Conservation (phyloP, 2,329 filamentous ascomycete species). For the Colletotrichum lupini region DNA sequence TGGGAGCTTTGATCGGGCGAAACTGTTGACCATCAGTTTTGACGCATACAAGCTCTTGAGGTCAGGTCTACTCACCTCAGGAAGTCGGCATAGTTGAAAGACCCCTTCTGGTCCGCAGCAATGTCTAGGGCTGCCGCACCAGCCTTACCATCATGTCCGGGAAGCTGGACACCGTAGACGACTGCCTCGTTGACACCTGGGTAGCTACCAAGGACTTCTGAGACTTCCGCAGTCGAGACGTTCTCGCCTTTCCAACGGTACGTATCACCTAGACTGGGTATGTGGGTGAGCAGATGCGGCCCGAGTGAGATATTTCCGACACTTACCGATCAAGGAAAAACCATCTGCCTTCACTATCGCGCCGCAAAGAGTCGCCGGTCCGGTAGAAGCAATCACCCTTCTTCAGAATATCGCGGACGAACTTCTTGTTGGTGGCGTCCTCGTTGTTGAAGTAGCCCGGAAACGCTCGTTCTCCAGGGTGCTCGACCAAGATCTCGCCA, state of each 20-base stretch:
- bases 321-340: slow-evolving; percentile 70
- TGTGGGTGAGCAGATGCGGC: not conserved
- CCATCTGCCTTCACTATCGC: slow-evolving; percentile 72
- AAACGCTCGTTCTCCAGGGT: slow-evolving; percentile 68
- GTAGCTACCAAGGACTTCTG: slow-evolving; percentile 69
- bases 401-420: slow-evolving; percentile 70
- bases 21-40: slow-evolving; percentile 43
- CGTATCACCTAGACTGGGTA: slow-evolving; percentile 71
- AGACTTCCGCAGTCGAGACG: slow-evolving; percentile 74
- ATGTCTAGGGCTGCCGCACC: slow-evolving; percentile 73
- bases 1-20: slow-evolving; percentile 70
- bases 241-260: slow-evolving; percentile 82
- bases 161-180: slow-evolving; percentile 75
- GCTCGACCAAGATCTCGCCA: slow-evolving; percentile 79
- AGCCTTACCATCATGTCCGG: slow-evolving; percentile 75
- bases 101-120: slow-evolving; percentile 55
- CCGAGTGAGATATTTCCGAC: not conserved
- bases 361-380: slow-evolving; percentile 73
- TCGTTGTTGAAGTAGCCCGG: slow-evolving; percentile 77
- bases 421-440: slow-evolving; percentile 74
- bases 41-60: not conserved
- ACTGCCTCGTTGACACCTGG: slow-evolving; percentile 73
- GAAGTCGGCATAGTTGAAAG: slow-evolving; percentile 70
- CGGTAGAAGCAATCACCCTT: slow-evolving; percentile 77
- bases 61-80: slow-evolving; percentile 53